Base-by-base conservation (phyloP, 768 basidiomycete species). In the Podaxis sp. region DNA sequence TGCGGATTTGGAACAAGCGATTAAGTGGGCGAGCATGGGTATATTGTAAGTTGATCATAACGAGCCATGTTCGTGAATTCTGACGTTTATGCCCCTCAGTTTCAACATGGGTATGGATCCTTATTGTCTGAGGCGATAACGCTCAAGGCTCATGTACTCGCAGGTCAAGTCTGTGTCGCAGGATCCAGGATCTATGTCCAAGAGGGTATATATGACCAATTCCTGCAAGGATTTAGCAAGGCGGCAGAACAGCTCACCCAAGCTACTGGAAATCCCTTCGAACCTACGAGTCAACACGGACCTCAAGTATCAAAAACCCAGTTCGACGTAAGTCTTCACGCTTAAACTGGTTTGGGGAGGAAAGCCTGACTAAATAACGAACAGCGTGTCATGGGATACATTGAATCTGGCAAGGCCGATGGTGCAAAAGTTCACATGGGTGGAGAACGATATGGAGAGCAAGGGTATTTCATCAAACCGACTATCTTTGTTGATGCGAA, bases 151-250 rank as follows among this genome's bases (percentile, higher is more conserved):
- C 17, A 37, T 8, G 17, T 26, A 24, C 0, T 38, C 5, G 26
- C 11, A 61, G 60, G 60, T 11, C 94, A 96, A 76, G 80, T 82
- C n/a, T 96, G 94, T 76, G 87, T 86, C 68, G 93, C 93, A 8
- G 91, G 93, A 10, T 89, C 93, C 8, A 86, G 95, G 54, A 89
- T 96, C 64, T 95, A 85, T 69, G 92, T 96, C 4, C 94, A 96
- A 68, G 81, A 83, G 53, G 76, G 78, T 2, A 86, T 95, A 67
- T 95, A 95, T 74, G 91, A 94, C 72, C 75, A 87, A 69, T 95
- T 96, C 81, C 74, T 95, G 48, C 70, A 77, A 59, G 77, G 73
- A 60, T 89, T 94, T 75, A 81, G 82, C 1, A 81, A 75, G 37
- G 78, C 82, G 70, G 79, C 87, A 49, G 75, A 78, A 70, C 60